These are phyloP conservation scores for Cadophora sp. DNA, from an alignment of 2,329 filamentous ascomycete genomes.

Conservation along the genomic window DNA sequence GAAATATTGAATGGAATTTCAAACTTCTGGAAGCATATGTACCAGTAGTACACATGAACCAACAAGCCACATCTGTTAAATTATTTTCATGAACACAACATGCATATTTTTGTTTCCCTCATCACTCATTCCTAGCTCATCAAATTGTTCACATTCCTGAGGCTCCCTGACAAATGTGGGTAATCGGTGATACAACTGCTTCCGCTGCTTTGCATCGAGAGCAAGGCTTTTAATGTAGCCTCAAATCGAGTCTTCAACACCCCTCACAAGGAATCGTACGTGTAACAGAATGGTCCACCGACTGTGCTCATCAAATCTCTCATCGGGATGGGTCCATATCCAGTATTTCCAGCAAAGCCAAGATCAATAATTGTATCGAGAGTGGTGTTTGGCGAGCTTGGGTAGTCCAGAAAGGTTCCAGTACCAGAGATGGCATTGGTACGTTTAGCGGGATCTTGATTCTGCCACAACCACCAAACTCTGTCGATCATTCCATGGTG, in stretches of 20 bases:
- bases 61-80: too few relatives aligned
- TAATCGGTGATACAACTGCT: too few relatives aligned
- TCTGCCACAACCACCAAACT: slow-evolving; percentile 55
- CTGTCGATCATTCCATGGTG: slow-evolving; percentile 55
- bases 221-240: too few relatives aligned
- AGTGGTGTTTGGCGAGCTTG: slow-evolving; percentile 48
- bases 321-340: slow-evolving; percentile 17
- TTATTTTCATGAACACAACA: too few relatives aligned
- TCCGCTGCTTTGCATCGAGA: too few relatives aligned
- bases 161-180: too few relatives aligned
- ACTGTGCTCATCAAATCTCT: slow-evolving; percentile 24
- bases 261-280: slow-evolving; percentile 11
- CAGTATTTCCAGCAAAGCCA: slow-evolving; percentile 3
- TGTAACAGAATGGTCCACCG: slow-evolving; percentile 25
- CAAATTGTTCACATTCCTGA: too few relatives aligned
- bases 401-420: slow-evolving; percentile 49
- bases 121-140: too few relatives aligned
- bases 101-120: too few relatives aligned
- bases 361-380: slow-evolving; percentile 48
- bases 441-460: slow-evolving; percentile 47
- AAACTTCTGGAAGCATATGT: too few relatives aligned
- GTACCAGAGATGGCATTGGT: slow-evolving; percentile 44
- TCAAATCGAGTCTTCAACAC: background rate
- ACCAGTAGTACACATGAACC: too few relatives aligned
- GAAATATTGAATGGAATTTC: too few relatives aligned